Percentiles rank a stretch among this genome's conserved stretches.
Conservation (phyloP, 768 basidiomycete genomes). For the Rhodotorula taiwanensis region DNA sequence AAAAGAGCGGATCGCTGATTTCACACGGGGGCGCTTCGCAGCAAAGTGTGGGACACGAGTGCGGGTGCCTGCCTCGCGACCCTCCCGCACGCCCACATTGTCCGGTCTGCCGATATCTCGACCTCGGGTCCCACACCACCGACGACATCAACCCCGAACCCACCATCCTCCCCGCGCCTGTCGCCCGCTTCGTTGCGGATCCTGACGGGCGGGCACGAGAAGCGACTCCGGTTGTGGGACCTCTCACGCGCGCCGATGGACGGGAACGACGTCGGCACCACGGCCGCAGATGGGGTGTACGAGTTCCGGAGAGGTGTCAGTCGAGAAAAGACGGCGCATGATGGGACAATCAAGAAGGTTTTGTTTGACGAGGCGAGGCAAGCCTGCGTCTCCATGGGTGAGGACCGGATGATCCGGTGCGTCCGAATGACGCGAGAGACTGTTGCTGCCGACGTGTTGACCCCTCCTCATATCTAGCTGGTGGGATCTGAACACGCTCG, state of each 20-base stretch:
- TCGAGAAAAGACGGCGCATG: slow-evolving; percentile 56
- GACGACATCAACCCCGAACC: neutral
- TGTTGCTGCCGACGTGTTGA: neutral
- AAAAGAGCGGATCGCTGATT: too few relatives aligned
- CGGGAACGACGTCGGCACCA: neutral
- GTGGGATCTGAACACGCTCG: slow-evolving; percentile 87
- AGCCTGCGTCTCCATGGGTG: slow-evolving; percentile 72
- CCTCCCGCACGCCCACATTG: slow-evolving; percentile 98
- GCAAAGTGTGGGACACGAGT: slow-evolving; percentile 33
- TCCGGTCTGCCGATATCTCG: slow-evolving; percentile 85
- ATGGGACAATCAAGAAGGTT: slow-evolving; percentile 84
- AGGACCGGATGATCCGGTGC: slow-evolving; percentile 85
- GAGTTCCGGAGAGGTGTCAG: slow-evolving; percentile 46
- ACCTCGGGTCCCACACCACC: slow-evolving; percentile 46
- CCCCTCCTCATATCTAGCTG: slow-evolving; percentile 53
- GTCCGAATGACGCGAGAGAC: slow-evolving; percentile 39
- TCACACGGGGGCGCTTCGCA: slow-evolving; percentile 5
- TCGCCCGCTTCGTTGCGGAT: slow-evolving; percentile 52
- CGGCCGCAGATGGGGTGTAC: neutral
- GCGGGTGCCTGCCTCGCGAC: slow-evolving; percentile 74
- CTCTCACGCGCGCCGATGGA: slow-evolving; percentile 55
- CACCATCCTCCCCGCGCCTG: neutral
- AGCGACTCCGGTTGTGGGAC: slow-evolving; percentile 93
- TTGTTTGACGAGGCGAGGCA: slow-evolving; percentile 73
- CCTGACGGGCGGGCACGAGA: slow-evolving; percentile 91